Evolutionary conservation across 352 stramenopile genomes (phyloP), one percentile per base, ranked within the genome.

Genomic region (Phytophthora sansomeana): DNA sequence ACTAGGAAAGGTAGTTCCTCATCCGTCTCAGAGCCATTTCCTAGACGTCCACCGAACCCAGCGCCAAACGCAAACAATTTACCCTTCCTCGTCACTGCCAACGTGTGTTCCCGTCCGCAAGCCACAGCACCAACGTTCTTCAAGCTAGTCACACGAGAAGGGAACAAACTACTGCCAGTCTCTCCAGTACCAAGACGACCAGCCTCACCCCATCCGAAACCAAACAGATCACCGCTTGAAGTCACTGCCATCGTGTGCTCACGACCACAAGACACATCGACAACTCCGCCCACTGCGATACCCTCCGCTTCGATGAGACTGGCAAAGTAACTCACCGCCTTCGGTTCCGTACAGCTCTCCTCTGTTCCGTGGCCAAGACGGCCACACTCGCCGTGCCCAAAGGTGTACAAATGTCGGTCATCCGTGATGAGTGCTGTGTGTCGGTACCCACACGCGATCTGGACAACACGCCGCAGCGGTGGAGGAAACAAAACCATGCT

Each of bases 181-280:
- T 96, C 86, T 2, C 87, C 87, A 4, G 89, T 92, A 1, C 89
- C 88, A 9, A 96, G 74, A 21, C 90, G 87, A 14, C 87, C 89
- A 30, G 86, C 89, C 75, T 96, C 87, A 9, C 83, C 85, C 89
- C 87, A 97, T 7, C 89, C 90, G 49, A 94, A 97, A 5, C 83
- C 87, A 33, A 80, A 96, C 9, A 97, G 66, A 3, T 91, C 72
- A 0, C 88, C 84, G 33, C 79, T 92, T 16, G 50, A 47, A 6
- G 85, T 71, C 6, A 94, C 86, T 13, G 77, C 80, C 81, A 97
- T 92, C 6, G 90, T 96, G 52, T 97, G 90, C 50, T 97, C 89
- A 16, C 89, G 86, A 10, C 90, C 90, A 54, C 90, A 97, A 1
- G 87, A 78, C 0, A 92, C 81, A 24, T 80, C 74, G 7, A 62